Percentiles rank a stretch among this genome's conserved stretches.
Evolutionary conservation across 2,329 filamentous ascomycete species (phyloP).

Genomic region (Penicillium griseofulvum): DNA sequence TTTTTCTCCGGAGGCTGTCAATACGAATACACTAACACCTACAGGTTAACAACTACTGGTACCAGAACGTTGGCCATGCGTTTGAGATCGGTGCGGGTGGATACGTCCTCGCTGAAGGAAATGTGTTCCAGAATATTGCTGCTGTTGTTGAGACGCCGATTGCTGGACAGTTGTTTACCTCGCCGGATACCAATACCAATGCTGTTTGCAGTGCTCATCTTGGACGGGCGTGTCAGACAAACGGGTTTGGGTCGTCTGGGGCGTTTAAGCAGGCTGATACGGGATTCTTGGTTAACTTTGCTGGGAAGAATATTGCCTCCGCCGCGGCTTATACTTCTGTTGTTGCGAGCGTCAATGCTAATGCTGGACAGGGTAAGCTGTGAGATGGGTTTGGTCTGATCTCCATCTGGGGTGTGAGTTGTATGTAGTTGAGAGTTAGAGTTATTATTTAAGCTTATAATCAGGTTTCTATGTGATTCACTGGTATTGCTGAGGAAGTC

Average conservation of each 20-base stretch:
- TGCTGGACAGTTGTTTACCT: constrained; percentile 42
- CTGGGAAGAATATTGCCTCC: constrained; percentile 53
- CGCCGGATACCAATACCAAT: constrained; percentile 36
- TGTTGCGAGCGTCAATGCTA: constrained; percentile 39
- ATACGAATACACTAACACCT: background rate
- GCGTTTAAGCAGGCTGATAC: constrained; percentile 44
- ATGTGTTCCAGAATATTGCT: constrained; percentile 56
- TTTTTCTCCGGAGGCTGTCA: background rate
- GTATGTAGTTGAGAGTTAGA: background rate
- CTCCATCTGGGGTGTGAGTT: background rate
- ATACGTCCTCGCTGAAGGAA: constrained; percentile 56
- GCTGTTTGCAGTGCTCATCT: constrained; percentile 46
- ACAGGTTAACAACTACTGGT: constrained; percentile 61
- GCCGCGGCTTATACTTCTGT: constrained; percentile 38
- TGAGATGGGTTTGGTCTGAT: constrained; percentile 19
- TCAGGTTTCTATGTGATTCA: background rate
- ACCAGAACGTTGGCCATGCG: constrained; percentile 56
- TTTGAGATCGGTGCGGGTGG: constrained; percentile 52
- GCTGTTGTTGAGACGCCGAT: constrained; percentile 41
- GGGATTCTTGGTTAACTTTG: constrained; percentile 51
- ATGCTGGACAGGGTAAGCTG: constrained; percentile 50
- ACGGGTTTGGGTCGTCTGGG: constrained; percentile 45
- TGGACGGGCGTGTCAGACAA: constrained; percentile 52
- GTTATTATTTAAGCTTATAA: background rate
- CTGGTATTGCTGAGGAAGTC: background rate